Percentiles rank a stretch among this genome's conserved stretches.
These are phyloP conservation scores for Eurotiales sp. DNA, from an alignment of 2,329 filamentous ascomycete genomes.

Conservation along the genomic window DNA sequence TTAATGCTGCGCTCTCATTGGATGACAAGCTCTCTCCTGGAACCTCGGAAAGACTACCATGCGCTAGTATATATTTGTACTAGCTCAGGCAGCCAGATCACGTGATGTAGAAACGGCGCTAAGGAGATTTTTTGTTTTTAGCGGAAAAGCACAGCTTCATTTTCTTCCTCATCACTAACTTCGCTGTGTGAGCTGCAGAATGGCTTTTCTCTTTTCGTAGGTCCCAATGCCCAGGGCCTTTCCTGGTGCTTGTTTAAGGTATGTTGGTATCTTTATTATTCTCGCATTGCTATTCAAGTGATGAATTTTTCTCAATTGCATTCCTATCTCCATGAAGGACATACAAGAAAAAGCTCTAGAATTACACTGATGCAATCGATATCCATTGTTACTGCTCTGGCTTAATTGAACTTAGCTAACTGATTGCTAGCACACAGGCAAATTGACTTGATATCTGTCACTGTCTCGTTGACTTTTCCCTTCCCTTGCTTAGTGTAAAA, in stretches of 20 bases:
- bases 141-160: slow-evolving; percentile 8
- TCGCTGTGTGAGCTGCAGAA: neutral
- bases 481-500: slow-evolving; percentile 13
- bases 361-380: slow-evolving; percentile 50
- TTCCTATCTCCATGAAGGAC: slow-evolving; percentile 56
- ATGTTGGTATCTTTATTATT: neutral
- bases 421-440: neutral
- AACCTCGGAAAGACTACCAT: neutral
- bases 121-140: slow-evolving; percentile 12
- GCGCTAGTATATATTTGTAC: neutral
- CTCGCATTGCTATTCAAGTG: slow-evolving; percentile 19
- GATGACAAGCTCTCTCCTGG: no score
- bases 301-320: slow-evolving; percentile 57
- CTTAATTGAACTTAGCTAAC: neutral
- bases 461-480: no score
- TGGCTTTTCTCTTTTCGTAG: neutral
- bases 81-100: neutral
- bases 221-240: neutral
- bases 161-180: slow-evolving; percentile 3
- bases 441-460: no score
- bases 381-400: neutral
- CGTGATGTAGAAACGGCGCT: slow-evolving; percentile 2
- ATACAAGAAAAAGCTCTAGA: slow-evolving; percentile 46
- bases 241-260: neutral
- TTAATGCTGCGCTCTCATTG: neutral